These are phyloP conservation scores for Tubosaeta brunneosetosa DNA, from an alignment of 768 basidiomycete genomes.

Conservation along the genomic window DNA sequence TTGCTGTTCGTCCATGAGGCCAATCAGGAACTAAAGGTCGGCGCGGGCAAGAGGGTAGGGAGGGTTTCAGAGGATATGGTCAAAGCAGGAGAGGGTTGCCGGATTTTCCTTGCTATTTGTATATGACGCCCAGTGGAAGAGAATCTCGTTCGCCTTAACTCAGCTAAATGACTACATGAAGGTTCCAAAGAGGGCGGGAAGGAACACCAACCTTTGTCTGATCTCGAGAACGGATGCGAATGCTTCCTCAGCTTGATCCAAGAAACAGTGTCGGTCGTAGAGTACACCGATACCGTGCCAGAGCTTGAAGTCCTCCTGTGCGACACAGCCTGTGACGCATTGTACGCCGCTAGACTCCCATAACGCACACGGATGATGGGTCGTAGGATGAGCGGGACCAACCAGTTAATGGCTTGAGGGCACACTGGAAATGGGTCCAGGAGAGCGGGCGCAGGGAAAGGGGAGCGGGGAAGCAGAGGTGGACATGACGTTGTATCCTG, in stretches of 20 bases:
- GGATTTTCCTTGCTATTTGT: constrained; percentile 98
- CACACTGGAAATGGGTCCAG: too few relatives aligned
- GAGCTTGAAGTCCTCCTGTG: constrained; percentile 89
- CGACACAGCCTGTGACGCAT: constrained; percentile 4
- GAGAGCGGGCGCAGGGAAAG: too few relatives aligned
- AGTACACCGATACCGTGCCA: constrained; percentile 99
- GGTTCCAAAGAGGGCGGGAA: background rate
- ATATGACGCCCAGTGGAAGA: constrained; percentile 98
- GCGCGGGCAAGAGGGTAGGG: constrained; percentile 93
- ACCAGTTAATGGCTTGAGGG: too few relatives aligned
- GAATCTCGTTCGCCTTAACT: constrained; percentile 89
- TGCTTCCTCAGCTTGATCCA: too few relatives aligned
- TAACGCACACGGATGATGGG: too few relatives aligned
- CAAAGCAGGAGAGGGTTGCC: constrained; percentile 87
- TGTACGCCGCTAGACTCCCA: too few relatives aligned
- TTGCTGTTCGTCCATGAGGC: constrained; percentile 96
- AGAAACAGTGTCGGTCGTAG: constrained; percentile 95
- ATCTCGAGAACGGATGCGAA: constrained; percentile 90
- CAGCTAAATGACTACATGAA: constrained; percentile 29
- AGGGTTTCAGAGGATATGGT: constrained; percentile 92
- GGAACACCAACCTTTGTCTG: constrained; percentile 77
- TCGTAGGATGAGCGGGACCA: too few relatives aligned
- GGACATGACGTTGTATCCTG: too few relatives aligned
- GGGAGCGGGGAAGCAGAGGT: too few relatives aligned
- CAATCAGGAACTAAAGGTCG: constrained; percentile 99